These are phyloP conservation scores for Cydonia oblonga DNA, from an alignment of 331 rosid genomes.

Conservation along the genomic window DNA sequence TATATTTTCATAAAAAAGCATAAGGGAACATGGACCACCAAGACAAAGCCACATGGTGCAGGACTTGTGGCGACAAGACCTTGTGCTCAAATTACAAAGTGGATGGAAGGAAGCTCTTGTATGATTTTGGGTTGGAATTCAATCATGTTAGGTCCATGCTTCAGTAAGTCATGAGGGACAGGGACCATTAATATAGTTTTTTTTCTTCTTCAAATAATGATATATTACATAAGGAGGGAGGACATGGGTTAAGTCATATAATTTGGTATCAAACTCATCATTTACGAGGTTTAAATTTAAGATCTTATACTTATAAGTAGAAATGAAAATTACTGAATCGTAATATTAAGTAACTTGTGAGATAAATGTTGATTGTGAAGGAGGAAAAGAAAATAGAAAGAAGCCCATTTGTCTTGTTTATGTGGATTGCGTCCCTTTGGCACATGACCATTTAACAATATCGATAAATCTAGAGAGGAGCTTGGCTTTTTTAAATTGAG, in stretches of 20 bases:
- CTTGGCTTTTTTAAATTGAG: too few species aligned
- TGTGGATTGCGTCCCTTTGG: neutral
- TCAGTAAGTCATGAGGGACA: neutral
- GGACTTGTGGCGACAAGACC: neutral
- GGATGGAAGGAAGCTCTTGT: neutral
- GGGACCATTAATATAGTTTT: neutral
- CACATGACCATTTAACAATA: neutral
- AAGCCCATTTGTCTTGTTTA: neutral
- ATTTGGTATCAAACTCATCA: too few species aligned
- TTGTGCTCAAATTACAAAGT: neutral
- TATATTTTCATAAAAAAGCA: neutral
- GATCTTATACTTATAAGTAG: too few species aligned
- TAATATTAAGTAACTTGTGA: too few species aligned
- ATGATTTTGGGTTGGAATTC: neutral
- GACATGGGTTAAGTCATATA: too few species aligned
- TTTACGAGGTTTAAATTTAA: too few species aligned
- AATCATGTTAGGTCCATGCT: neutral
- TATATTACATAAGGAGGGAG: too few species aligned
- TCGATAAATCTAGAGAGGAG: too few species aligned
- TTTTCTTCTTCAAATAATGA: too few species aligned
- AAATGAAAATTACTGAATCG: too few species aligned
- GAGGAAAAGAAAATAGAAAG: neutral
- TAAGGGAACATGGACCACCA: constrained; percentile 9
- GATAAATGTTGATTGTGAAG: neutral
- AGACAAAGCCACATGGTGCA: neutral